A percentile compares a stretch with the other conserved stretches of the same genome.
These are phyloP conservation scores for Crepidotus sp. DNA, from an alignment of 1,284 basidiomycete genomes.

Conservation along the genomic window DNA sequence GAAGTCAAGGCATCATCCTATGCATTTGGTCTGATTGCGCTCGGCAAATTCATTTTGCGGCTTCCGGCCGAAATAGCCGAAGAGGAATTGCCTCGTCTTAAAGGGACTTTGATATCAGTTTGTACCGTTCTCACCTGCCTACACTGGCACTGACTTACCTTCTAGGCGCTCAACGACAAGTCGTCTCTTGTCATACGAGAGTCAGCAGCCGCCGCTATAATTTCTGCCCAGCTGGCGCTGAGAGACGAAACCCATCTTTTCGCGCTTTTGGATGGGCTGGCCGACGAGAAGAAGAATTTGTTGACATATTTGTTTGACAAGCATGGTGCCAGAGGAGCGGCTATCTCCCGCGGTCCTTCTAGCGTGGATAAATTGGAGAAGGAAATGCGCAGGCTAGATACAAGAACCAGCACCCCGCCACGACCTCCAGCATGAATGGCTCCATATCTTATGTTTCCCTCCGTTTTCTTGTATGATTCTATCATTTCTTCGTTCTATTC, in stretches of 20 bases:
- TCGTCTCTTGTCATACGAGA: conserved; percentile 69
- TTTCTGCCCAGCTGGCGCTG: conserved; percentile 70
- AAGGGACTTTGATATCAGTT: conserved; percentile 58
- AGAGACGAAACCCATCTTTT: conserved; percentile 76
- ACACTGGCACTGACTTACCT: background rate
- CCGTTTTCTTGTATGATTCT: conserved; percentile 3
- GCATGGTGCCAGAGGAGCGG: conserved; percentile 52
- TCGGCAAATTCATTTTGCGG: conserved; percentile 72
- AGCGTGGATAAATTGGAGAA: conserved; percentile 62
- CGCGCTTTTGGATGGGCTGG: conserved; percentile 65
- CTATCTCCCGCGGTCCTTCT: conserved; percentile 24
- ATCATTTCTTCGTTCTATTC: conserved; percentile 9
- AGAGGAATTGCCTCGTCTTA: conserved; percentile 72
- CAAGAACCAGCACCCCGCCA: conserved; percentile 59
- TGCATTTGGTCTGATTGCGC: conserved; percentile 71
- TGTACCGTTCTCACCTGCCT: conserved; percentile 22
- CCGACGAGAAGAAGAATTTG: conserved; percentile 79
- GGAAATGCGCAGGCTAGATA: conserved; percentile 69
- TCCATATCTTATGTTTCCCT: conserved; percentile 3
- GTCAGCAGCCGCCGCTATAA: conserved; percentile 71
- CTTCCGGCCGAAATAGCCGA: conserved; percentile 76
- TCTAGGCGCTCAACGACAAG: conserved; percentile 61
- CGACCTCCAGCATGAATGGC: conserved; percentile 17
- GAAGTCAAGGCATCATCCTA: conserved; percentile 57
- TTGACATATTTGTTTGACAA: conserved; percentile 81